Base-by-base conservation (phyloP, 2,329 filamentous ascomycete genomes). In the Domatiomyces globalis region DNA sequence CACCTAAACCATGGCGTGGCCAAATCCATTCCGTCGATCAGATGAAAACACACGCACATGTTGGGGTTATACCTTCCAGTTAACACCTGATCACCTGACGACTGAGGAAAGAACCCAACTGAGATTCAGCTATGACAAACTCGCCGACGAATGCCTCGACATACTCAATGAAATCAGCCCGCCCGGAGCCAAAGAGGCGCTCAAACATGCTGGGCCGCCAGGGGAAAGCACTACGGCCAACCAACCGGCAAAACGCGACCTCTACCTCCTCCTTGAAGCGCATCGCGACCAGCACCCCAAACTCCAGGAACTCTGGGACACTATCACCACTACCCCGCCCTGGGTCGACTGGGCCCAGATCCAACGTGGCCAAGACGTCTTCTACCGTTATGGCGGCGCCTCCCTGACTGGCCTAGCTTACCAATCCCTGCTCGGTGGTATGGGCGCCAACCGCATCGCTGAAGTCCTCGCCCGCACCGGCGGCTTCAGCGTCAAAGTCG, bases 321-420 rank as follows among this genome's bases (percentile, higher is more conserved):
- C 87, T 61, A 72, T 84, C 51, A 82, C 79, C 52, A 80, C 75
- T 0, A 67, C 87, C 3, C 85, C 85, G 0, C 71, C 76, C 0
- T 89, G 84, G 84, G 85, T 89, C 2, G 79, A 88, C 63, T 89
- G 84, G 84, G 75, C 76, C 1, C 83, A 87, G 62, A 82, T 90
- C 51, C 71, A 75, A 53, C 73, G 85, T 60, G 85, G 85, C 0
- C 85, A 90, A 63, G 78, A 84, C 58, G 77, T 87, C 0, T 87
- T 88, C 61, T 88, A 86, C 64, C 78, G 85, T 36, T 89, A 88
- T 64, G 83, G 79, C 17, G 80, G 79, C 0, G 78, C 83, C 0
- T 76, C 77, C 19, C 66, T 87, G 18, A 83, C 80, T 6, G 79
- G 67, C 45, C 73, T 82, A 46, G 76, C 79, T 7, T 84, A 81